These are phyloP conservation scores for Quercus phellos DNA, from an alignment of 331 rosid genomes.

Conservation along the genomic window DNA sequence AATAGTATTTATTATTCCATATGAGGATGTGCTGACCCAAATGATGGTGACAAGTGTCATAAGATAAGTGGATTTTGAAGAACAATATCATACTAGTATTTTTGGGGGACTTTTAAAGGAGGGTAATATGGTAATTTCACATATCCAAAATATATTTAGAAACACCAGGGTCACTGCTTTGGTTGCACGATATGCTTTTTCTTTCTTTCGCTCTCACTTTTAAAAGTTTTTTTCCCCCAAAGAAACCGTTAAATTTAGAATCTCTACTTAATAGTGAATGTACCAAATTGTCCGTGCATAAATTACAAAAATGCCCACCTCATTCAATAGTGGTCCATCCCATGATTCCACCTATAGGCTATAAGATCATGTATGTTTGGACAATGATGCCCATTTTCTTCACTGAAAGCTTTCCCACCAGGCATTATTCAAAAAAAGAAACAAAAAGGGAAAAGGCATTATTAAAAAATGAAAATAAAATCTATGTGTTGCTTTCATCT, in stretches of 20 bases:
- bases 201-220: not conserved
- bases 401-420: no score
- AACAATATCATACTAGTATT: not conserved
- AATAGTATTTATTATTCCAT: no score
- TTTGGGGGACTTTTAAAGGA: not conserved
- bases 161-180: not conserved
- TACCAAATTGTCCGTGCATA: not conserved
- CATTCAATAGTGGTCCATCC: not conserved
- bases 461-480: no score
- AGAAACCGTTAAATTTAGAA: constrained; percentile 16
- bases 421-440: no score
- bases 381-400: not conserved
- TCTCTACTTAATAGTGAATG: not conserved
- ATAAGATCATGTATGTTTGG: not conserved
- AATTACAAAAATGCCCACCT: constrained; percentile 14
- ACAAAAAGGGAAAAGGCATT: no score
- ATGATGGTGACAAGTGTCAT: not conserved
- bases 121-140: not conserved
- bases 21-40: not conserved
- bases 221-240: not conserved
- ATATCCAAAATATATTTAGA: not conserved
- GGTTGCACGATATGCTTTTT: not conserved
- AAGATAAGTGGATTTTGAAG: not conserved
- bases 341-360: no score
- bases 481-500: no score